Base-by-base conservation (phyloP, 495 filamentous ascomycete genomes). In the Hyphodiscus hymeniophilus region DNA sequence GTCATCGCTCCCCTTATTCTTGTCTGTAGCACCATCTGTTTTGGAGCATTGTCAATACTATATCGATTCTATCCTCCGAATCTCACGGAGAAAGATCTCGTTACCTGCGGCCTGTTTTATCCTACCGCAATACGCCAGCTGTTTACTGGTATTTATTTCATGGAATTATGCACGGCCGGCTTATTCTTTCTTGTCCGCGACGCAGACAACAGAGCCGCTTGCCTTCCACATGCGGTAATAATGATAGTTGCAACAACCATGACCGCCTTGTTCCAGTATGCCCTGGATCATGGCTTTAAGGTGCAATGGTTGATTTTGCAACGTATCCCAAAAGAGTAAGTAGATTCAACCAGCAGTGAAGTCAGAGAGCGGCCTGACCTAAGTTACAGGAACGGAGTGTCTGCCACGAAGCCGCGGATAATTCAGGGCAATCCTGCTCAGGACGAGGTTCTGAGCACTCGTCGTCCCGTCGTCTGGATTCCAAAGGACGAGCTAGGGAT, bases 31-130 rank as follows among this genome's bases (percentile, higher is more conserved):
- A 79, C 79, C 20, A 69, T 95, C 39, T 89, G 83, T 48, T 72
- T 96, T 47, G 81, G 75, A 43, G 72, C 92, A 40, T 85, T 97
- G 65, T 95, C 94, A 66, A 71, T 92, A 42, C 87, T 89, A 47
- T 95, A 86, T 76, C 79, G 87, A 10, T 95, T 95, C 73, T 94
- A 95, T 60, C 61, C 95, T 54, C 75, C 95, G 36, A 96, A 89
- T 64, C 87, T 95, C 43, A 85, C 81, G 38, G 85, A 92, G 55
- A 75, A 81, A 17, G 52, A 71, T 47, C 81, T 94, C 59, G 88
- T 94, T 66, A 94, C 89, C 16, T 85, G 89, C 54, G 89, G 91
- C 42, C 75, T 82, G 24, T 77, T 84, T 53, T 97, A 95, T 60
- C 80, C 84, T 12, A 79, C 79, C 23, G 91, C 85, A 20, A 66